Conservation (phyloP, 768 basidiomycete species). For the Lentinula detonsa region DNA sequence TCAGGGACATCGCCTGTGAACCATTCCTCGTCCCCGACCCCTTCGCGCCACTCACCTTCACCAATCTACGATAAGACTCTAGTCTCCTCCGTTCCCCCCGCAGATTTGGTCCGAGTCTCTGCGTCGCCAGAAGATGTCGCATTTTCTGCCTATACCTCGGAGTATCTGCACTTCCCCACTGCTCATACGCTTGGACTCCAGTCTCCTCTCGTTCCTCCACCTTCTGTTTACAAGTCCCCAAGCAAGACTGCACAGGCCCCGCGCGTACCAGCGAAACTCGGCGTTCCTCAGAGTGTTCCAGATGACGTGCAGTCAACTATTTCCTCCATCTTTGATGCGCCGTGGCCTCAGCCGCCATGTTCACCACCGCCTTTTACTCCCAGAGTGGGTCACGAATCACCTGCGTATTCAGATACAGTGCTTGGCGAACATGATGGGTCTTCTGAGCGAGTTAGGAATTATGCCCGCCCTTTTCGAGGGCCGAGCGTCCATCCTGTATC, state of each 20-base stretch:
- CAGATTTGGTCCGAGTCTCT: background rate
- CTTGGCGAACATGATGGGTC: conserved; percentile 14
- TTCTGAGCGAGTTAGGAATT: conserved; percentile 12
- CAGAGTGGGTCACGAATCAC: conserved; percentile 14
- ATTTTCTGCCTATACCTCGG: conserved; percentile 36
- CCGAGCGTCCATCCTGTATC: conserved; percentile 21
- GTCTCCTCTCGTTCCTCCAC: conserved; percentile 19
- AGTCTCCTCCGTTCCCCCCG: background rate
- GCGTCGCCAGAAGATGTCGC: conserved; percentile 25
- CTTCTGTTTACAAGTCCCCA: conserved; percentile 8
- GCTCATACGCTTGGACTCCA: conserved; percentile 35
- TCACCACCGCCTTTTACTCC: conserved; percentile 6
- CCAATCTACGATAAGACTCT: background rate
- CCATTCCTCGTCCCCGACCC: background rate
- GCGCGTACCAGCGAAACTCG: background rate
- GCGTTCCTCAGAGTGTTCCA: conserved; percentile 16
- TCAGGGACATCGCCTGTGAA: background rate
- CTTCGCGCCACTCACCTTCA: background rate
- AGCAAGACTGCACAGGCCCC: background rate
- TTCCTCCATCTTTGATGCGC: conserved; percentile 29
- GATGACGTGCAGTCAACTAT: conserved; percentile 28
- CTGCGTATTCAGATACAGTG: conserved; percentile 13
- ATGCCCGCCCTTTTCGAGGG: conserved; percentile 9
- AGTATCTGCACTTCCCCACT: conserved; percentile 38
- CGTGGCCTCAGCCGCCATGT: conserved; percentile 33